These are phyloP conservation scores for Fagus crenata DNA, from an alignment of 306 rosid genomes.

Conservation along the genomic window DNA sequence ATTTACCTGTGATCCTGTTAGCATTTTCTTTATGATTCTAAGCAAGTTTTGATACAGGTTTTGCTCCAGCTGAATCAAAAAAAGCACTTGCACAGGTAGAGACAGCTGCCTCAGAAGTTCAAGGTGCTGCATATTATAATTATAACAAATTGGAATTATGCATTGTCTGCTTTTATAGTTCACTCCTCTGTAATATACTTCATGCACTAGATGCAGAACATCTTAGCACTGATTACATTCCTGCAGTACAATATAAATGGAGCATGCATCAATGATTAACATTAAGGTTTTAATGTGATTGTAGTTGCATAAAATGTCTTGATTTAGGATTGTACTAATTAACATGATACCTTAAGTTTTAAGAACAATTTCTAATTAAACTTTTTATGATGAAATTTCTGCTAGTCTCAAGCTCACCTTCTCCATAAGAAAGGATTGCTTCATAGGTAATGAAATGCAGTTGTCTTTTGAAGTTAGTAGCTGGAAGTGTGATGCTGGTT, in stretches of 20 bases:
- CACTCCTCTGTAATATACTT: neutral
- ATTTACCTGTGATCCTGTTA: slow-evolving; percentile 19
- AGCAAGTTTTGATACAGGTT: slow-evolving; percentile 49
- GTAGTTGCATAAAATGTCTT: neutral
- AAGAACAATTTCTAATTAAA: slow-evolving; percentile 8
- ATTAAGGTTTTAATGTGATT: neutral
- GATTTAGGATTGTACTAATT: neutral
- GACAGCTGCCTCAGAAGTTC: slow-evolving; percentile 27
- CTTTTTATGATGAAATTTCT: neutral
- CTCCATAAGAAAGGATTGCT: neutral
- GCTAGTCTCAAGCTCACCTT: neutral
- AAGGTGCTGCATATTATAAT: slow-evolving; percentile 40
- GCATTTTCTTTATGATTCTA: slow-evolving; percentile 20
- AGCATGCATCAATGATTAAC: neutral
- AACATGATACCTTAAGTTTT: neutral
- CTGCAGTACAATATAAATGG: neutral
- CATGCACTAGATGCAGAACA: neutral
- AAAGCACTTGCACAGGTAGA: slow-evolving; percentile 37
- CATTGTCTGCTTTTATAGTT: slow-evolving; percentile 3
- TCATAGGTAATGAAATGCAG: neutral
- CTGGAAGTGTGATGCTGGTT: slow-evolving; percentile 1
- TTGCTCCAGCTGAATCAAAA: slow-evolving; percentile 44
- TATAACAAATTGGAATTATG: slow-evolving; percentile 7
- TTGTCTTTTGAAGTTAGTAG: neutral
- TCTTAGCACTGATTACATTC: slow-evolving; percentile 2